Evolutionary conservation across 2,329 filamentous ascomycete species (phyloP).

Genomic region (Aspergillus hiratsukae): DNA sequence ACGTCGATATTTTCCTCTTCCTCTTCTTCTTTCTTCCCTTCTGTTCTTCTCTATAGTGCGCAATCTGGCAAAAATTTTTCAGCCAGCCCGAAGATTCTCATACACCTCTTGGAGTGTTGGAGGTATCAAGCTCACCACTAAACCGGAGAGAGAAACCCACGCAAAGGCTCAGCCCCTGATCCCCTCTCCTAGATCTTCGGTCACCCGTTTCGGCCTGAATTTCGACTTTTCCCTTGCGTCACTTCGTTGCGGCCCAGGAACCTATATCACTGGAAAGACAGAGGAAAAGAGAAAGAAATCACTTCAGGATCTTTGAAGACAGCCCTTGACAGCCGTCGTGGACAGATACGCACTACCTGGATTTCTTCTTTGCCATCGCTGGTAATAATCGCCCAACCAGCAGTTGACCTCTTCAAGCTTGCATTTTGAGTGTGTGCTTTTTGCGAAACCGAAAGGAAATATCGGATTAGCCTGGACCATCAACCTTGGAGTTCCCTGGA

Average conservation of each 20-base stretch:
- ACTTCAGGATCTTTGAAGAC: conserved; percentile 4
- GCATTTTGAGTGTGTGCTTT: conserved; percentile 11
- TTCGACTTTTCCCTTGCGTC: conserved; percentile 8
- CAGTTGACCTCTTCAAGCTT: conserved; percentile 13
- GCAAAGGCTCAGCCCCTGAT: conserved; percentile 2
- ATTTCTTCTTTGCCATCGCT: conserved; percentile 14
- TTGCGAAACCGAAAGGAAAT: conserved; percentile 9
- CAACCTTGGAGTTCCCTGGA: conserved; percentile 21
- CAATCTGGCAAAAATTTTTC: conserved; percentile 14
- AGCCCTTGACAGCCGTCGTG: conserved; percentile 10
- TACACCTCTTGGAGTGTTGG: conserved; percentile 6
- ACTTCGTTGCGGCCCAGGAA: neutral
- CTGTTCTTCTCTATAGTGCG: conserved; percentile 8
- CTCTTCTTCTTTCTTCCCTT: conserved; percentile 23
- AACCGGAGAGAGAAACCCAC: conserved; percentile 6
- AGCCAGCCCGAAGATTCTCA: conserved; percentile 10
- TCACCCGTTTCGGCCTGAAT: conserved; percentile 20
- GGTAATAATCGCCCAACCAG: conserved; percentile 8
- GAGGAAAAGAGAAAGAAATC: conserved; percentile 5
- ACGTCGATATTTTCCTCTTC: conserved; percentile 21
- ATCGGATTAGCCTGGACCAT: conserved; percentile 17
- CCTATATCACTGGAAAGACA: neutral
- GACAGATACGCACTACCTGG: conserved; percentile 13
- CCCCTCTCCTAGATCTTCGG: conserved; percentile 7
- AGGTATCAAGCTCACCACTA: conserved; percentile 2